These are phyloP conservation scores for Suillus subluteus DNA, from an alignment of 768 basidiomycete genomes.

Conservation along the genomic window DNA sequence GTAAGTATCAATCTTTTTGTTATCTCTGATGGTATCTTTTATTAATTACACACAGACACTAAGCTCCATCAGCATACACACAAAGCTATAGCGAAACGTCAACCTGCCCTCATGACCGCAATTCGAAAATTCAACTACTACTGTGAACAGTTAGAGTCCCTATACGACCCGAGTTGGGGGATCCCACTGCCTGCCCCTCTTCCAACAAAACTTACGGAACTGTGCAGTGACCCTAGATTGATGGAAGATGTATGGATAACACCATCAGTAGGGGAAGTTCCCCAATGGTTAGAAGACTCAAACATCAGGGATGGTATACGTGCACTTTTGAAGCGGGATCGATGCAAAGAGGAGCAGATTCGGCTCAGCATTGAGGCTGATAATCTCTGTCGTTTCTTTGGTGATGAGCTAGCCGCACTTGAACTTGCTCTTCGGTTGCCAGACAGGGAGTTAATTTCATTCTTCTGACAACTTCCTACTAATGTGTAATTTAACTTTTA, in stretches of 20 bases:
- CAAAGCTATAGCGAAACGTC: conserved; percentile 31
- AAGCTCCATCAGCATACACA: conserved; percentile 35
- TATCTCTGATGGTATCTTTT: not conserved
- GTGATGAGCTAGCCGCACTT: conserved; percentile 29
- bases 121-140: conserved; percentile 34
- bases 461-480: not conserved
- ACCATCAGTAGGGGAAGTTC: too few species aligned
- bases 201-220: conserved; percentile 29
- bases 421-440: conserved; percentile 21
- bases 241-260: conserved; percentile 46
- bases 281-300: conserved; percentile 39
- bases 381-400: conserved; percentile 41
- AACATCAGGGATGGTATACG: conserved; percentile 36
- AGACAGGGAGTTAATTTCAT: conserved; percentile 11
- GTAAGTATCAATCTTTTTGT: conserved; percentile 22
- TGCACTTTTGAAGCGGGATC: conserved; percentile 30
- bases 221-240: conserved; percentile 22
- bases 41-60: conserved; percentile 19
- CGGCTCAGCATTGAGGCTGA: conserved; percentile 33
- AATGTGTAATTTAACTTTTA: not conserved
- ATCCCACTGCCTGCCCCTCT: conserved; percentile 39
- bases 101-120: too few species aligned
- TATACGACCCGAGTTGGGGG: conserved; percentile 24
- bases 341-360: conserved; percentile 33
- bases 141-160: conserved; percentile 24